phyloP scores from a whole-genome alignment of 1,284 basidiomycete species.

The Pyrrhoderma lamaoense region DNA sequence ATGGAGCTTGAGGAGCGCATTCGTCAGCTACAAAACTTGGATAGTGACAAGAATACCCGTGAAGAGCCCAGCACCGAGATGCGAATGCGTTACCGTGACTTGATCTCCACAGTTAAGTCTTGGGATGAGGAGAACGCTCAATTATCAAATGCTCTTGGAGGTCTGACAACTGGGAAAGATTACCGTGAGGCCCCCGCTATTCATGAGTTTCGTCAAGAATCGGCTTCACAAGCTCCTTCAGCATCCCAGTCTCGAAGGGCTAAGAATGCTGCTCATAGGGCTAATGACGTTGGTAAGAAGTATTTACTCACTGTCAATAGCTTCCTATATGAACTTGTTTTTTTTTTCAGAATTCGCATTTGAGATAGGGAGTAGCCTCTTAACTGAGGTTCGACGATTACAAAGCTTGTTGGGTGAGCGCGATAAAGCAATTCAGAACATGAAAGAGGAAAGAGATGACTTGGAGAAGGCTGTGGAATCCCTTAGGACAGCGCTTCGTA shows the following conservation, averaged over 20 bases:
- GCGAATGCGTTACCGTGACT: slow-evolving; percentile 64
- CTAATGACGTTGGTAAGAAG: slow-evolving; percentile 73
- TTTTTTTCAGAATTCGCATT: slow-evolving; percentile 77
- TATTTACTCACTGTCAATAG: not conserved
- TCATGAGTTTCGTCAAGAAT: slow-evolving; percentile 35
- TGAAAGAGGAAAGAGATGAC: slow-evolving; percentile 83
- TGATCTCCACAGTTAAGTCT: slow-evolving; percentile 65
- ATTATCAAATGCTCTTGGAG: slow-evolving; percentile 63
- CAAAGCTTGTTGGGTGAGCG: slow-evolving; percentile 83
- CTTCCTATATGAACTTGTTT: not conserved
- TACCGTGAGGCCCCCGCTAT: slow-evolving; percentile 23
- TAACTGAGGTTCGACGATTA: slow-evolving; percentile 82
- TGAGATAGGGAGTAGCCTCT: slow-evolving; percentile 86
- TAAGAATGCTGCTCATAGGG: slow-evolving; percentile 79
- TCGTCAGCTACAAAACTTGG: slow-evolving; percentile 65
- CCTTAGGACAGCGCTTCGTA: slow-evolving; percentile 59
- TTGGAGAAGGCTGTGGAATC: slow-evolving; percentile 70
- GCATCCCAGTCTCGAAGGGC: slow-evolving; percentile 76
- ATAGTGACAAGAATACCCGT: slow-evolving; percentile 46
- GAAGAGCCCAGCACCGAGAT: slow-evolving; percentile 63
- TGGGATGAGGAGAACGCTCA: slow-evolving; percentile 85
- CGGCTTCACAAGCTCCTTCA: slow-evolving; percentile 36
- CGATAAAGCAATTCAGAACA: slow-evolving; percentile 81
- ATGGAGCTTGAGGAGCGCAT: slow-evolving; percentile 87
- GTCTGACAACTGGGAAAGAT: not conserved